Percentiles rank a stretch among this genome's conserved stretches.
Conservation (phyloP, 345 rosid species). For the Aquilaria malaccensis region DNA sequence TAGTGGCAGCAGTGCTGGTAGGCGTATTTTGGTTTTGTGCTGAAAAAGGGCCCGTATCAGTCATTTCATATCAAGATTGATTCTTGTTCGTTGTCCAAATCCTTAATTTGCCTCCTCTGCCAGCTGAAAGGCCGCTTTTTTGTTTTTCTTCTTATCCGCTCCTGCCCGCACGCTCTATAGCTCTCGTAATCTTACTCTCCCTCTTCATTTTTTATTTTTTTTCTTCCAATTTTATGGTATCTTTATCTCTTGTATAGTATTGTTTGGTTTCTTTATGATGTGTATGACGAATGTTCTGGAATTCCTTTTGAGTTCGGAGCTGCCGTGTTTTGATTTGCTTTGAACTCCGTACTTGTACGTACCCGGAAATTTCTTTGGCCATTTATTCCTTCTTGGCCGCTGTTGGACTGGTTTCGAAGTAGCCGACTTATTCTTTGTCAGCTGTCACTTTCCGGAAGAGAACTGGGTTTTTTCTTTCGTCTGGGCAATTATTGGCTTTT, state of each 20-base stretch:
- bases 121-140: conserved; percentile 1
- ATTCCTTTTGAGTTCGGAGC: background rate
- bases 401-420: too few relatives aligned
- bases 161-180: too few relatives aligned
- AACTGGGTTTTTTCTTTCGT: background rate
- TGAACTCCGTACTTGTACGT: conserved; percentile 4
- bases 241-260: background rate
- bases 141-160: conserved; percentile 2
- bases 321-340: conserved; percentile 7
- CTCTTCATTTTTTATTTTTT: background rate
- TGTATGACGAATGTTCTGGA: background rate
- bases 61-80: background rate
- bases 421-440: too few relatives aligned
- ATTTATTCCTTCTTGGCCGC: conserved; percentile 3
- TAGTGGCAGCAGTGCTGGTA: background rate
- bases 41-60: background rate
- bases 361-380: background rate
- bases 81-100: background rate
- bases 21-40: background rate
- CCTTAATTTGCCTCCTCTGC: background rate
- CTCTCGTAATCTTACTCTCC: background rate
- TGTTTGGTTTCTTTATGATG: background rate
- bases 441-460: too few relatives aligned
- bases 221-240: background rate
- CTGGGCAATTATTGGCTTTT: conserved; percentile 4